Evolutionary conservation across 2,329 filamentous ascomycete species (phyloP), one percentile per base, ranked within the genome.

Genomic region (Lojkania enalia): DNA sequence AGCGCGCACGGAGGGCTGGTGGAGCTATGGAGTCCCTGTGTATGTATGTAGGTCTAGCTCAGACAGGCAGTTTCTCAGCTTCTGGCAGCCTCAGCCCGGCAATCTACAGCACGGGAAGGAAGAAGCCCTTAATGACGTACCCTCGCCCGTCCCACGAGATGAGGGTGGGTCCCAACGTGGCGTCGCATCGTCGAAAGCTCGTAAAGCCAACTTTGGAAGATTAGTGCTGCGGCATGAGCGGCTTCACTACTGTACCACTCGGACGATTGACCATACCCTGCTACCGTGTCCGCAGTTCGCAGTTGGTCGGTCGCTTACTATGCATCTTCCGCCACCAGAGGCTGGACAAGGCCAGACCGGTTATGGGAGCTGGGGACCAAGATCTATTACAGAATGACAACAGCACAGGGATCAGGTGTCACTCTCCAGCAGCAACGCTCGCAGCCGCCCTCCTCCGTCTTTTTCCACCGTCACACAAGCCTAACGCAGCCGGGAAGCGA

Each of bases 131-230:
- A 44, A 69, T 69, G 66, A 69, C 66, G 66, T 67, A 64, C 52
- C 32, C 52, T 51, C 50, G 50, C 46, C 50, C 5, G 39, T 54
- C 53, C 64, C 63, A 66, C 63, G 63, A 67, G 61, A 65, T 49
- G 52, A 53, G n/a, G n/a, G 64, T 69, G 65, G 65, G 58, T 58
- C 63, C 48, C 41, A 66, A 64, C 61, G 62, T 69, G 65, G 63
- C 65, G 64, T 52, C 48, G 49, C 56, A 60, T 60, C 52, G 55
- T 53, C 45, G 51, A 57, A 55, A 53, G 39, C 39, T 46, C n/a
- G n/a, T n/a, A n/a, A n/a, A n/a, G n/a, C n/a, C n/a, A n/a, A n/a
- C n/a, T 50, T 49, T 52, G 42, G 50, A 53, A 57, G 51, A 48
- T 36, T 20, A 48, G 46, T 37, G 40, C 49, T 54, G 54, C 58